Base-by-base conservation (phyloP, 1,284 basidiomycete species). In the Pterula multifida region DNA sequence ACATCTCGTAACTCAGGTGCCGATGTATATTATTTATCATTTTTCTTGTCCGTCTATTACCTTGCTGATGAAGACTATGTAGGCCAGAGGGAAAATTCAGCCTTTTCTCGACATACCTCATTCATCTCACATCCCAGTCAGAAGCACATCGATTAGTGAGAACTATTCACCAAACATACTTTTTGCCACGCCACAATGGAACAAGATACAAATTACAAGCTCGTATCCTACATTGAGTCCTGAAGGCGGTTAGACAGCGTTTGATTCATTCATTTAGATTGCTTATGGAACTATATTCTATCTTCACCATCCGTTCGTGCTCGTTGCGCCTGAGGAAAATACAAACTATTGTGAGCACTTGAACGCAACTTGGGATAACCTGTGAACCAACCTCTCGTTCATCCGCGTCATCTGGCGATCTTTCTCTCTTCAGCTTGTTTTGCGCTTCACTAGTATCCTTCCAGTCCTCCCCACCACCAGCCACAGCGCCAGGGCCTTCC, bases 401-500 rank as follows among this genome's bases (percentile, higher is more conserved):
- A 1, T 68, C 80, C 52, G 86, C 81, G 52, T 86, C 79, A 3
- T 84, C 83, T 46, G 82, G 78, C 42, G 82, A 86, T 55, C 83
- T 70, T 36, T 65, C 80, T 50, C 84, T 73, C 59, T 87, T 87
- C 56, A 76, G 70, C 35, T 61, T 68, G 25, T 54, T 55, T 49
- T 82, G 73, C 3, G 69, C 63, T 51, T 84, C 79, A 22, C 9
- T 17, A 17, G 6, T 42, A 19, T 42, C 39, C 61, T 85, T 87
- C 86, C 86, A 90, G 53, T 90, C 87, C 52, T 72, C 86, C 50
- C 86, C 92, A 49, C 91, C 90, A 53, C 85, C 78, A 19, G 90
- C 90, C 51, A 89, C 85, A 52, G 84, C 80, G 48, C 83, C 82
- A 50, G 87, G 78, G 24, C 85, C 82, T 51, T 88, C 81, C 58